Base-by-base conservation (phyloP, 2,329 filamentous ascomycete genomes). In the Orbilia quercus region DNA sequence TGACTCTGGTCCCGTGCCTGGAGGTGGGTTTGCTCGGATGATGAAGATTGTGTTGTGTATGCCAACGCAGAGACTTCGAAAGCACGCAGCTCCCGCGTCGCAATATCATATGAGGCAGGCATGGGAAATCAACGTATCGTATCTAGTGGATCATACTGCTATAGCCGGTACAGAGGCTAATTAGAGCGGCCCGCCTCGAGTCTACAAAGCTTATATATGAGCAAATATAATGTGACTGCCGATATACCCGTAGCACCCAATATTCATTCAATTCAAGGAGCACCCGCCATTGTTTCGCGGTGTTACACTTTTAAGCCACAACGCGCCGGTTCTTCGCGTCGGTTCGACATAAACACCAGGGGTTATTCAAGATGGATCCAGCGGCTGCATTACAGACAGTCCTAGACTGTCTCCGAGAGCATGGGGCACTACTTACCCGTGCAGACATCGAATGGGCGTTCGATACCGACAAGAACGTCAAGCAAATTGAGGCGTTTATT, bases 371-470 rank as follows among this genome's bases (percentile, higher is more conserved):
- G 38, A 66, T 66, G 60, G 69, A 62, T 20, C 50, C 60, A 2
- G 44, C 65, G 22, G 25, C 16, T 16, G 65, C 72, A 53, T 34
- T 83, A 50, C 79, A 81, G 34, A 81, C 81, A 45, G 75, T 85
- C 9, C 77, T 85, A 16, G 80, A 81, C 25, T 81, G 81, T 2
- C 76, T 85, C 7, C 79, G 82, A 38, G 82, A 84, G 54, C 79
- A 83, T 25, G 80, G 82, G 16, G 80, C 84, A 12, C 76, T 80
- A 20, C 79, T 83, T 6, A 80, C 81, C 58, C 79, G 80, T 2
- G 82, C 84, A 59, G 82, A 83, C 75, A 80, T 85, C 11, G 80
- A 82, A 23, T 81, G 81, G 77, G 82, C 83, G 5, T 85, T 85
- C 64, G 80, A 82, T 47, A 79, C 81, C 54, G 78, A 79, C 2